Percentiles rank a stretch among this genome's conserved stretches.
Evolutionary conservation across 1,284 basidiomycete species (phyloP).

Genomic region (Irpex sp.): DNA sequence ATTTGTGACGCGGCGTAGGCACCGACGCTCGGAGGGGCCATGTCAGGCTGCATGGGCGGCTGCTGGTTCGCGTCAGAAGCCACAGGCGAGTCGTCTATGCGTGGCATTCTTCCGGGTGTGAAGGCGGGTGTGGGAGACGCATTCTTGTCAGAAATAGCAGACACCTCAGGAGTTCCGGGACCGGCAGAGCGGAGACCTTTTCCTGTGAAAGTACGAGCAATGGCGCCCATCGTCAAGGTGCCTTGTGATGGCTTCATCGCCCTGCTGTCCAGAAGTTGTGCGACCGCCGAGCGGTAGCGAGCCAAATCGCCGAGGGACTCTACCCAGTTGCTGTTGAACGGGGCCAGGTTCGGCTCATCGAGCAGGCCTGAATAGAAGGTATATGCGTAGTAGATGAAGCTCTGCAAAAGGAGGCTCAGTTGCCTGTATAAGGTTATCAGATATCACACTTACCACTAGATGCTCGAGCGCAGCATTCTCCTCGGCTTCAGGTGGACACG

Average conservation of each 20-base stretch:
- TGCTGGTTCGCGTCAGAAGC: constrained; percentile 14
- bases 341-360: constrained; percentile 73
- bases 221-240: constrained; percentile 40
- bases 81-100: constrained; percentile 59
- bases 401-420: constrained; percentile 14
- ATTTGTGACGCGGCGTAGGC: constrained; percentile 82
- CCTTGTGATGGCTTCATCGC: constrained; percentile 29
- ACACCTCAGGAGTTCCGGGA: constrained; percentile 22
- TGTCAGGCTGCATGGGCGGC: constrained; percentile 13
- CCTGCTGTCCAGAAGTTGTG: constrained; percentile 53
- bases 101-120: constrained; percentile 26
- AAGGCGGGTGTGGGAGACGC: constrained; percentile 29
- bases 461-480: constrained; percentile 52
- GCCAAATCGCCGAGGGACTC: constrained; percentile 96
- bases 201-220: constrained; percentile 22
- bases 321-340: constrained; percentile 85
- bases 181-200: constrained; percentile 15
- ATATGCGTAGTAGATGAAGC: constrained; percentile 95
- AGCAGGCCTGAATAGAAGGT: constrained; percentile 89
- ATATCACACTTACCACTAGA: constrained; percentile 25
- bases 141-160: constrained; percentile 42
- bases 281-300: constrained; percentile 93
- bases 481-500: constrained; percentile 51
- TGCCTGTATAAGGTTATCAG: not conserved
- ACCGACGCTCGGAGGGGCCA: constrained; percentile 70